phyloP scores from a whole-genome alignment of 2,329 filamentous ascomycete genomes.

The Magnaporthales sp. region DNA sequence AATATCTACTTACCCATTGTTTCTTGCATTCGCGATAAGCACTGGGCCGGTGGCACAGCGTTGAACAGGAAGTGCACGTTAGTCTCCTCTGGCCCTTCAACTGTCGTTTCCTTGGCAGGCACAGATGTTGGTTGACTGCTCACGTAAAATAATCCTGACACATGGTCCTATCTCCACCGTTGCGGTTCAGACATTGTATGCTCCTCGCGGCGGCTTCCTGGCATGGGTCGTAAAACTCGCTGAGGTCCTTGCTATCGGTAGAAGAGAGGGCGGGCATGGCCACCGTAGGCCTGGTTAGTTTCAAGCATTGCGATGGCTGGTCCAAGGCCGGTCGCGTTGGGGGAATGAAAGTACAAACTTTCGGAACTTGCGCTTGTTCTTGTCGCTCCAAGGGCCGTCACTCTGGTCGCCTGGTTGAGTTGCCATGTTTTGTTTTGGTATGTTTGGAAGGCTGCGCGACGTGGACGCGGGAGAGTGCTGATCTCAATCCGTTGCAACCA shows the following conservation, averaged over 20 bases:
- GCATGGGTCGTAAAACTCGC: conserved; percentile 91
- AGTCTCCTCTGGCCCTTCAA: neutral
- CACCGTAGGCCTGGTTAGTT: conserved; percentile 7
- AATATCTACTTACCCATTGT: conserved; percentile 57
- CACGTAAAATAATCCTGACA: conserved; percentile 95
- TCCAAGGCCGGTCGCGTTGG: neutral
- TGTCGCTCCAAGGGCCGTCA: conserved; percentile 42
- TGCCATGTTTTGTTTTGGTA: neutral
- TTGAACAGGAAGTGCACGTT: conserved; percentile 3
- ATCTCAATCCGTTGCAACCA: neutral
- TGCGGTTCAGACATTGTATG: conserved; percentile 80
- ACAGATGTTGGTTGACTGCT: conserved; percentile 21
- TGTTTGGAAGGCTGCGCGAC: neutral
- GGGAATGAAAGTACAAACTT: conserved; percentile 34
- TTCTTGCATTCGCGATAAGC: conserved; percentile 94
- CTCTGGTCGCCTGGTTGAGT: neutral
- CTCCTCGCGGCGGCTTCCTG: conserved; percentile 83
- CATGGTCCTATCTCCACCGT: conserved; percentile 79
- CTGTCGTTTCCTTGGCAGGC: neutral
- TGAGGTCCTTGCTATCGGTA: conserved; percentile 64
- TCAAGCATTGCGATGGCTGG: neutral
- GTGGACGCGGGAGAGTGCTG: neutral
- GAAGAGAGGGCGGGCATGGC: conserved; percentile 5
- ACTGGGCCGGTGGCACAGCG: conserved; percentile 34
- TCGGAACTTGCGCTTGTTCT: conserved; percentile 56